Base-by-base conservation (phyloP, 2,329 filamentous ascomycete genomes). In the Fusarium cicatricum region DNA sequence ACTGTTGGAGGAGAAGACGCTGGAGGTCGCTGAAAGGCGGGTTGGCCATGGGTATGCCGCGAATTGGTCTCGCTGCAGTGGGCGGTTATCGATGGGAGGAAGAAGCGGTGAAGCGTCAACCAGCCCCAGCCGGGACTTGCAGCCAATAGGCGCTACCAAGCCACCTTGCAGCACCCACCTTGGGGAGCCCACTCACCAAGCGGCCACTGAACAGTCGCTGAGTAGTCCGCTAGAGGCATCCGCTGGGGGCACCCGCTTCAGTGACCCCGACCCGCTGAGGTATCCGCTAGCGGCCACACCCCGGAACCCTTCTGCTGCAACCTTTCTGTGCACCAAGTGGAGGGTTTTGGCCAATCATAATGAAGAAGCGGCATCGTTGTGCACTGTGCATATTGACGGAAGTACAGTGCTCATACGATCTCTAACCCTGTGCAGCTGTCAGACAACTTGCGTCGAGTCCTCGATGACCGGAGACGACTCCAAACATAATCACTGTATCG, bases 91-190 rank as follows among this genome's bases (percentile, higher is more conserved):
- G 60, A 70, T 70, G 68, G 68, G 56, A 58, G 61, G 65, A 75
- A 75, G 73, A 75, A 73, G 73, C 73, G 73, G 73, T 75, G 73
- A 75, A 74, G 70, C 61, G 54, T 61, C 55, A 55, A 59, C 70
- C 70, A 72, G 71, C 70, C 68, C 71, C 64, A 64, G 67, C 70
- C 69, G 68, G 67, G 61, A 69, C 45, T 54, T 58, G 66, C 67
- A 71, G 71, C 73, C 73, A 75, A 75, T 75, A 55, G 66, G 62
- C 56, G 61, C 36, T 39, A 67, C 60, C 69, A 71, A 63, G 66
- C 63, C 69, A 66, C 67, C 68, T 57, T 60, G 53, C 45, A 53
- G 64, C 48, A 51, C 54, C 52, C 54, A 52, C 51, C 47, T n/a
- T n/a, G 52, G 52, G 45, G 56, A 55, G 45, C 64, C 64, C 60